Conservation (phyloP, 805 yeast genomes). For the Lipomyces kockii region DNA sequence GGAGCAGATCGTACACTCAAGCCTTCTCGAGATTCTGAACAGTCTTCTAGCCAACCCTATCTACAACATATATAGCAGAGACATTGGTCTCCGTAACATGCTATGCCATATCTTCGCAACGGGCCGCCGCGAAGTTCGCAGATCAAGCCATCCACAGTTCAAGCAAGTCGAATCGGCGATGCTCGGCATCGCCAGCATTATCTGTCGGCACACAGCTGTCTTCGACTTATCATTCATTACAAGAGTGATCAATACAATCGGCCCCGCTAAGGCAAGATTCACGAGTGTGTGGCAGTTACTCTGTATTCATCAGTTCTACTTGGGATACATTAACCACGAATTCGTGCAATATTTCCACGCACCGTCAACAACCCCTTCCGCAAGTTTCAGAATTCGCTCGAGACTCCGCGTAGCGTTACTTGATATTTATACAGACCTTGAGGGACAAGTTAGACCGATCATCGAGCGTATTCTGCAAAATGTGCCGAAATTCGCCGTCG, state of each 20-base stretch:
- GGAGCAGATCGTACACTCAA: background rate
- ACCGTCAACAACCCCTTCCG: conserved; percentile 7
- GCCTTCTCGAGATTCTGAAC: conserved; percentile 5
- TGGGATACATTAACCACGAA: conserved; percentile 6
- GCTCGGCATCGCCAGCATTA: conserved; percentile 5
- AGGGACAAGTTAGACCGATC: conserved; percentile 10
- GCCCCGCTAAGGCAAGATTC: conserved; percentile 12
- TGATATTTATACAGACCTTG: conserved; percentile 13
- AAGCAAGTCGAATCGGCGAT: conserved; percentile 1
- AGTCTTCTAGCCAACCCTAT: background rate
- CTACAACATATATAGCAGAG: background rate
- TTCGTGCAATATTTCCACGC: conserved; percentile 10
- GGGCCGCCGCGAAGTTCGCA: conserved; percentile 8
- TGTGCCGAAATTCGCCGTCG: conserved; percentile 20
- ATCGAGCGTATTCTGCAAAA: conserved; percentile 9
- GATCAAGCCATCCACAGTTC: conserved; percentile 13
- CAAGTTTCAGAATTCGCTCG: conserved; percentile 5
- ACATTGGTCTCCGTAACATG: conserved; percentile 6
- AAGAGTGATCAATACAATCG: conserved; percentile 7
- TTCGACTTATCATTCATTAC: conserved; percentile 12
- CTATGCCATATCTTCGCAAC: conserved; percentile 13
- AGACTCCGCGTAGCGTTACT: conserved; percentile 7
- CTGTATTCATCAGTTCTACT: conserved; percentile 15
- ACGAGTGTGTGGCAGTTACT: conserved; percentile 18
- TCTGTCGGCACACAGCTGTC: conserved; percentile 5